Conservation (phyloP, 73 alveolate genomes). For the Uronychia setigera region DNA sequence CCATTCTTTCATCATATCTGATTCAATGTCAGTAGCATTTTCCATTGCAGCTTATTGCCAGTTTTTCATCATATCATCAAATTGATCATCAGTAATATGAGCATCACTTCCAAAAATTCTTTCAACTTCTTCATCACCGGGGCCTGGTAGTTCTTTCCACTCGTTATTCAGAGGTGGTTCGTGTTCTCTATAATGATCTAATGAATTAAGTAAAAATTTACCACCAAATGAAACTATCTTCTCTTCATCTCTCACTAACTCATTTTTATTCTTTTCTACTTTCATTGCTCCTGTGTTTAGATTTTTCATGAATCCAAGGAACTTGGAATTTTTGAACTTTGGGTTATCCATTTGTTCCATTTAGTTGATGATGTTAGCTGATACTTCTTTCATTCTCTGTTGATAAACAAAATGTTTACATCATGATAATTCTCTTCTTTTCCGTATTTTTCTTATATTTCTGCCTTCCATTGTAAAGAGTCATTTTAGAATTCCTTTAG, state of each 20-base stretch:
- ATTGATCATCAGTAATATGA: conserved; percentile 22
- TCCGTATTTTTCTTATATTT: conserved; percentile 4
- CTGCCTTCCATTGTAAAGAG: conserved; percentile 5
- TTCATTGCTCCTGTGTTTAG: conserved; percentile 59
- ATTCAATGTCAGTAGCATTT: neutral
- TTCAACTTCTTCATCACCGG: no score
- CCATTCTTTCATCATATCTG: conserved; percentile 5
- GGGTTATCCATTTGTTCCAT: conserved; percentile 48
- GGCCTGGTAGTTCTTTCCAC: neutral
- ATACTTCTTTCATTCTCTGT: conserved; percentile 25
- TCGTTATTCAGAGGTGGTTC: neutral
- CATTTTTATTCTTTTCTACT: conserved; percentile 51
- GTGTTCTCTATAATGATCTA: neutral
- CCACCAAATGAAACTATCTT: neutral
- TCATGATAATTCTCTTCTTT: conserved; percentile 21
- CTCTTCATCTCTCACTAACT: conserved; percentile 42
- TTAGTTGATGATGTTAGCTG: conserved; percentile 37
- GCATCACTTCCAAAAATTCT: conserved; percentile 25
- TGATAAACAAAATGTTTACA: neutral
- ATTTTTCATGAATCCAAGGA: conserved; percentile 58
- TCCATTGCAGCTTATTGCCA: neutral
- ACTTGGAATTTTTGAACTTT: conserved; percentile 65
- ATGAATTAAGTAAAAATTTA: no score
- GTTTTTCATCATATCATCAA: conserved; percentile 15
- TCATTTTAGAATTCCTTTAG: neutral